Base-by-base conservation (phyloP, 129 eudicot species). In the Lactuca saligna region DNA sequence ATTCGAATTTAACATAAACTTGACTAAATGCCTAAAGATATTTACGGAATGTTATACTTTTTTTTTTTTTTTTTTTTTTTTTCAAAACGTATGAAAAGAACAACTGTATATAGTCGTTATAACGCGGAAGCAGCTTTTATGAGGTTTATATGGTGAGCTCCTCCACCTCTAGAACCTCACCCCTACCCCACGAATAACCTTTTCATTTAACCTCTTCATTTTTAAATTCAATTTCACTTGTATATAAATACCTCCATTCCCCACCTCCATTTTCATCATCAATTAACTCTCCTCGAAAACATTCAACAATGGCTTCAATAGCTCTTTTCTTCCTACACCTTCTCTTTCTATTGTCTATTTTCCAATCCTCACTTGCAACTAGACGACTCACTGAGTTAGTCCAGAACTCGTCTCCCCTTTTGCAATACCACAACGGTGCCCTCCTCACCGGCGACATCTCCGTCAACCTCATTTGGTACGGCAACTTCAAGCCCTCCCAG, bases 391-490 rank as follows among this genome's bases (percentile, higher is more conserved):
- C 50, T 15, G 79, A 71, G 73, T 51, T 77, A 8, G 61, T 70
- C 16, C 68, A 58, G 7, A 78, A 75, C 61, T 74, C 70, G 4
- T 33, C 79, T 17, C 59, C 8, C 54, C 80, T 68, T 0, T 58
- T 90, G 3, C 62, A 78, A 7, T 87, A 90, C 85, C 97, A 90
- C 76, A 87, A 87, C 10, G 97, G 97, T 35, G 66, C 88, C 0
- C 95, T 91, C 6, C 85, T 91, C 8, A 56, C 73, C n/a, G 97
- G 97, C 15, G 75, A 74, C 14, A 84, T 91, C n/a, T 70, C 91
- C 60, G 74, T 91, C 31, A 87, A 83, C 42, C 76, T 87, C 49
- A 83, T 91, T 0, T 91, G 95, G 95, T 91, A 91, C 59, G 97
- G 97, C 0, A 58, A 71, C 48, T 90, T 90, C 79, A 82, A 78